Evolutionary conservation across 768 basidiomycete species (phyloP).

Genomic region (Coprinopsis marcescibilis): DNA sequence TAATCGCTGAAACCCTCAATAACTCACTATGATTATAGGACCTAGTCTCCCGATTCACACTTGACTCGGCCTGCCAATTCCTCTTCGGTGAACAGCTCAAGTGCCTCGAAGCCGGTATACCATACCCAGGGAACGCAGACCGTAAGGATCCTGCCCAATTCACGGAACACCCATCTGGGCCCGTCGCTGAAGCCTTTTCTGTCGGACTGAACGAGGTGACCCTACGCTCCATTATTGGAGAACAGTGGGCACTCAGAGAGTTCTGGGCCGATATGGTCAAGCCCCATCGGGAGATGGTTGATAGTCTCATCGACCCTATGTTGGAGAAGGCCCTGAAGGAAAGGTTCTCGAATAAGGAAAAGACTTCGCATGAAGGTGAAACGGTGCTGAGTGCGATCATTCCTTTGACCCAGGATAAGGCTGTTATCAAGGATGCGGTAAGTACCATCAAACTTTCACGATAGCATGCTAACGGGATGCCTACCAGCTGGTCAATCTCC

Average conservation of each 20-base stretch:
- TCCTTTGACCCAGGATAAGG: slow-evolving; percentile 26
- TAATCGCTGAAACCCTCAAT: neutral
- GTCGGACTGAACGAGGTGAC: slow-evolving; percentile 40
- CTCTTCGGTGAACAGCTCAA: slow-evolving; percentile 56
- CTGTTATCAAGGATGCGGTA: slow-evolving; percentile 25
- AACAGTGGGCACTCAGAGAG: slow-evolving; percentile 51
- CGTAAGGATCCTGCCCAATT: slow-evolving; percentile 14
- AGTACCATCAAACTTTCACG: slow-evolving; percentile 23
- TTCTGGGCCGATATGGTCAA: slow-evolving; percentile 40
- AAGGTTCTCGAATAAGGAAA: slow-evolving; percentile 17
- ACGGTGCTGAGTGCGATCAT: slow-evolving; percentile 55
- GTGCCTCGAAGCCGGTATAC: slow-evolving; percentile 43
- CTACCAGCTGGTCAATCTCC: slow-evolving; percentile 15
- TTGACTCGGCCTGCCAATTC: slow-evolving; percentile 63
- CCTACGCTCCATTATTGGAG: slow-evolving; percentile 34
- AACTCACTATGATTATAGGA: neutral
- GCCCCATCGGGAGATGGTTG: slow-evolving; percentile 46
- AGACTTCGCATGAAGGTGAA: slow-evolving; percentile 30
- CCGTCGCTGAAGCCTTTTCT: slow-evolving; percentile 38
- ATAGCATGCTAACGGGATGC: slow-evolving; percentile 4
- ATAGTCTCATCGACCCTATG: slow-evolving; percentile 47
- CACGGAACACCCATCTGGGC: neutral
- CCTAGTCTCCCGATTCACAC: slow-evolving; percentile 10
- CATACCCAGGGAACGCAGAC: slow-evolving; percentile 38
- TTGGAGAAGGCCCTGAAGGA: slow-evolving; percentile 40